Percentiles rank a stretch among this genome's conserved stretches.
Conservation (phyloP, 371 early-diverging fungal species). For the Blakeslea trispora region DNA sequence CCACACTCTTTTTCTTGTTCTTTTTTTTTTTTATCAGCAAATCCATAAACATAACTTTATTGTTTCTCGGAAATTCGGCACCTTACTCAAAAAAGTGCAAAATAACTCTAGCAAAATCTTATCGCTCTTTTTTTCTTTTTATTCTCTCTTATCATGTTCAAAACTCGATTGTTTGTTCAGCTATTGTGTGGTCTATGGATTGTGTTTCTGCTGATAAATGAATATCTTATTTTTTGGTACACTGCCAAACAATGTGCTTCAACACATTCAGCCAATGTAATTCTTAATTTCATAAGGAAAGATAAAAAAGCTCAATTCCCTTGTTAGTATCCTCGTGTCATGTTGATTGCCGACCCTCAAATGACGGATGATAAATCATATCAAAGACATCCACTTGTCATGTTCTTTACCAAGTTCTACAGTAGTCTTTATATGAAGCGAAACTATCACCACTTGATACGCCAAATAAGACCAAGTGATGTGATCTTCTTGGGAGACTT, state of each 20-base stretch:
- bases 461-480: constrained; percentile 57
- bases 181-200: constrained; percentile 8
- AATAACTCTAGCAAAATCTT: too few species aligned
- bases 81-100: too few species aligned
- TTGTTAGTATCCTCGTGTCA: neutral
- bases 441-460: constrained; percentile 62
- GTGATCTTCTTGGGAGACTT: constrained; percentile 87
- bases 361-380: constrained; percentile 90
- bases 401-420: constrained; percentile 69
- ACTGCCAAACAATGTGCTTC: constrained; percentile 10
- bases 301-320: too few species aligned
- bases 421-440: constrained; percentile 84
- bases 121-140: too few species aligned
- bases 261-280: neutral
- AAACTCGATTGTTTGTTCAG: neutral
- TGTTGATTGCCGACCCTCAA: constrained; percentile 89
- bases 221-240: constrained; percentile 11
- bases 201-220: constrained; percentile 11
- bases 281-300: neutral
- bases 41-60: too few species aligned
- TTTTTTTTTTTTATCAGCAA: too few species aligned
- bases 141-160: neutral
- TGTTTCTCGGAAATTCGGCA: too few species aligned
- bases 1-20: too few species aligned
- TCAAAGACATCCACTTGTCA: constrained; percentile 48